A percentile compares a stretch with the other conserved stretches of the same genome.
Evolutionary conservation across 371 early-diverging fungal species (phyloP).

Genomic region (Mortierella sp.): DNA sequence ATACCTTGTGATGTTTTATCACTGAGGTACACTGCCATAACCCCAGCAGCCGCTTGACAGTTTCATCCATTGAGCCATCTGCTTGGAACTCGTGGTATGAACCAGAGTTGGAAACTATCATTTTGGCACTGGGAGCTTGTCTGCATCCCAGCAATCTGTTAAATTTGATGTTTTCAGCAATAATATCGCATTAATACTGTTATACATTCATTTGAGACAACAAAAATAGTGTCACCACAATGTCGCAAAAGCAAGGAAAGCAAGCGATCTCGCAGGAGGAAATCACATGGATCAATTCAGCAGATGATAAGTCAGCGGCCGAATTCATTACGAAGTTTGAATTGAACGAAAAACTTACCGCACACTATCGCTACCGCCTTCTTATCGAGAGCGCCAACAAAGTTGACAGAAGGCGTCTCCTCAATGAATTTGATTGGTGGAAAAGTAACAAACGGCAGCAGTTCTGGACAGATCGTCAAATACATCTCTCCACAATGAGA

Average conservation of each 20-base stretch:
- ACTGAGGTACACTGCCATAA: conserved; percentile 17
- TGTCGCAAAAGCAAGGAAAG: conserved; percentile 11
- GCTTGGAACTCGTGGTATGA: conserved; percentile 18
- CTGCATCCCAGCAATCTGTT: conserved; percentile 10
- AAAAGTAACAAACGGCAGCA: no score
- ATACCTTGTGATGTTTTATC: conserved; percentile 15
- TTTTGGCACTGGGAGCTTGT: conserved; percentile 18
- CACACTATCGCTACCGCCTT: conserved; percentile 17
- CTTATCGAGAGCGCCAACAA: conserved; percentile 11
- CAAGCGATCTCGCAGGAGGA: conserved; percentile 13
- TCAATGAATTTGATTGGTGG: no score
- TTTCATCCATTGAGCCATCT: conserved; percentile 10
- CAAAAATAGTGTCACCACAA: background rate
- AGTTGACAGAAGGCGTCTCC: no score
- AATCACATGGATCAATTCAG: conserved; percentile 14
- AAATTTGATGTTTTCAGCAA: conserved; percentile 13
- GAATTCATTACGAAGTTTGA: conserved; percentile 13
- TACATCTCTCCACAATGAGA: no score
- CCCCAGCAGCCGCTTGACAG: conserved; percentile 13
- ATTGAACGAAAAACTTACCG: conserved; percentile 5
- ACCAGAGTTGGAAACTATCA: conserved; percentile 16
- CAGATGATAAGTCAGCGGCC: conserved; percentile 8
- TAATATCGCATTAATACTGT: conserved; percentile 3
- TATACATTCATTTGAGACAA: no score
- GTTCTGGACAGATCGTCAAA: no score